Conservation (phyloP, 805 yeast genomes). For the Schwanniomyces polymorphus region DNA sequence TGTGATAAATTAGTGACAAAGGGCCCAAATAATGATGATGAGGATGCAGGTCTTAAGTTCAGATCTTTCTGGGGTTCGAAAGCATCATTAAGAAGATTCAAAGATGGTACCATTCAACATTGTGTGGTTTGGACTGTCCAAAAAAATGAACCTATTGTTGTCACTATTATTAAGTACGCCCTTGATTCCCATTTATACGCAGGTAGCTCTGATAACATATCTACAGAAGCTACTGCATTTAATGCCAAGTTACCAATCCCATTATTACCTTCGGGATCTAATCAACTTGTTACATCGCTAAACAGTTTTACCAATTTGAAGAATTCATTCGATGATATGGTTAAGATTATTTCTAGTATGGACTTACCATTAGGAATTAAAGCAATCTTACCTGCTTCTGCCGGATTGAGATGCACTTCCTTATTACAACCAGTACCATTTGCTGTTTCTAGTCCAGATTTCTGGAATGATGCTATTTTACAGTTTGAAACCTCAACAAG, state of each 20-base stretch:
- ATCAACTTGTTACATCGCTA: conserved; percentile 46
- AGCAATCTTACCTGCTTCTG: conserved; percentile 69
- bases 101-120: conserved; percentile 87
- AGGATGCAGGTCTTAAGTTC: conserved; percentile 60
- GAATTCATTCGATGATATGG: conserved; percentile 49
- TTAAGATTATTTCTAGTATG: conserved; percentile 47
- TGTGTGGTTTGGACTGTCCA: conserved; percentile 81
- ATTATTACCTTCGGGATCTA: conserved; percentile 54
- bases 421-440: conserved; percentile 79
- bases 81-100: conserved; percentile 85
- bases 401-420: conserved; percentile 76
- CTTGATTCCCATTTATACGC: conserved; percentile 63
- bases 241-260: conserved; percentile 59
- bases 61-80: conserved; percentile 86
- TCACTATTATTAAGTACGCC: conserved; percentile 63
- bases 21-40: conserved; percentile 71
- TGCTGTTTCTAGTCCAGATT: conserved; percentile 72
- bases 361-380: conserved; percentile 69
- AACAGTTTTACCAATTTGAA: conserved; percentile 31
- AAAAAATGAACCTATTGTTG: conserved; percentile 59
- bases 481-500: conserved; percentile 87
- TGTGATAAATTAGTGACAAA: conserved; percentile 81
- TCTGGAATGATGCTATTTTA: conserved; percentile 74
- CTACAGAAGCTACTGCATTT: conserved; percentile 43
- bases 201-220: conserved; percentile 33